phyloP scores from a whole-genome alignment of 345 rosid species.

The Eucalyptus victrix region DNA sequence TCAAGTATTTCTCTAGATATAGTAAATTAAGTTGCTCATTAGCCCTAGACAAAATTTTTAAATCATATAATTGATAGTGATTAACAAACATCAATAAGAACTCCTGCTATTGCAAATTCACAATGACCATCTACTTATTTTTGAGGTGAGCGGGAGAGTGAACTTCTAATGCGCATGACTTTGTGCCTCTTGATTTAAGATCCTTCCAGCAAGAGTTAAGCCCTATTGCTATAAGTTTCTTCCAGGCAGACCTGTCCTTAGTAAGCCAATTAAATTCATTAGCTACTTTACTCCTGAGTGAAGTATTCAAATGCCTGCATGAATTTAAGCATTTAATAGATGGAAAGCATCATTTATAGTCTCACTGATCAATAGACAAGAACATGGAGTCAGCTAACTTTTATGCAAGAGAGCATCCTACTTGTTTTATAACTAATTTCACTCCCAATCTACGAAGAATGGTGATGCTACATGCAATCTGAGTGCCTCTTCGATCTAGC shows the following conservation, averaged over 20 bases:
- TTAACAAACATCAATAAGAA: neutral
- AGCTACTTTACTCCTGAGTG: neutral
- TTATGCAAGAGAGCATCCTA: neutral
- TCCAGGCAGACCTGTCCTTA: neutral
- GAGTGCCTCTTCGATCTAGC: neutral
- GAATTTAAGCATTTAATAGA: neutral
- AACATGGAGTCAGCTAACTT: neutral
- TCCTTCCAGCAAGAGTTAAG: neutral
- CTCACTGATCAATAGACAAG: neutral
- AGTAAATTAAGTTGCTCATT: neutral
- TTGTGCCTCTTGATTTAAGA: neutral
- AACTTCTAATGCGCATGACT: neutral
- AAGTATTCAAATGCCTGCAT: neutral
- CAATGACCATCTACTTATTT: neutral
- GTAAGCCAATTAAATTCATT: neutral
- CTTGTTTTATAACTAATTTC: neutral
- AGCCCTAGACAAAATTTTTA: neutral
- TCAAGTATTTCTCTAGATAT: neutral
- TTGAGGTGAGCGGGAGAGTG: neutral
- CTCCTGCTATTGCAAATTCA: neutral
- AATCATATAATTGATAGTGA: neutral
- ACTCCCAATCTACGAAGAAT: fast-evolving
- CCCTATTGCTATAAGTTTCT: neutral
- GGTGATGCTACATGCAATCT: neutral
- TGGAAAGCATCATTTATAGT: neutral